phyloP scores from a whole-genome alignment of 2,329 filamentous ascomycete species.

The Neopestalotiopsis clavispora region DNA sequence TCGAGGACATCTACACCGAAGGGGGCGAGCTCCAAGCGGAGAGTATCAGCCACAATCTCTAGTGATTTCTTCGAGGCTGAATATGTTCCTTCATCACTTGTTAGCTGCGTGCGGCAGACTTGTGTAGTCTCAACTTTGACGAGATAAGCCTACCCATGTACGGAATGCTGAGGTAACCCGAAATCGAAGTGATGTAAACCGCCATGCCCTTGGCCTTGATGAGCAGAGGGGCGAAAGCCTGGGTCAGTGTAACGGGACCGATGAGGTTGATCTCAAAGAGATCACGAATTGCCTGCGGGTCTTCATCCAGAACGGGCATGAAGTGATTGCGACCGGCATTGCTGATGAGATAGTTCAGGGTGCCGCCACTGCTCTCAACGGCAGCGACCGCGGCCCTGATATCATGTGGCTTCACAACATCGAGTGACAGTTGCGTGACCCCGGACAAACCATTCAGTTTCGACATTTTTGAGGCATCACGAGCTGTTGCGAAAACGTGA shows the following conservation, averaged over 20 bases:
- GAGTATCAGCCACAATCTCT: constrained; percentile 31
- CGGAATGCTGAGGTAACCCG: constrained; percentile 18
- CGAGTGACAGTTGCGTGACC: constrained; percentile 32
- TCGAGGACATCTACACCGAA: constrained; percentile 33
- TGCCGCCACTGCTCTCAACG: constrained; percentile 3
- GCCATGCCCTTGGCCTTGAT: constrained; percentile 20
- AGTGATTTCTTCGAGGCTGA: constrained; percentile 33
- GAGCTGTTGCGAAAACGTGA: constrained; percentile 28
- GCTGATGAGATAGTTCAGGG: constrained; percentile 31
- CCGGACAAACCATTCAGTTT: constrained; percentile 22
- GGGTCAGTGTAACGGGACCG: constrained; percentile 18
- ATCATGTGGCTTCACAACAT: constrained; percentile 33
- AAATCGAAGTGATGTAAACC: constrained; percentile 20
- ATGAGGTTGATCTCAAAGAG: constrained; percentile 25
- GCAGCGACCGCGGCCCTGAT: constrained; percentile 27
- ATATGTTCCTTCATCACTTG: constrained; percentile 18
- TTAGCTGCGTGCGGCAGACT: background rate
- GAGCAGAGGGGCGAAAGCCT: constrained; percentile 18
- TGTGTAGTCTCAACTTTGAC: background rate
- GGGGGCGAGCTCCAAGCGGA: constrained; percentile 32
- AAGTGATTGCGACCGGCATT: constrained; percentile 28
- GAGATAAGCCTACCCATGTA: constrained; percentile 15
- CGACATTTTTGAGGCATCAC: constrained; percentile 28
- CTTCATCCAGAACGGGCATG: constrained; percentile 22
- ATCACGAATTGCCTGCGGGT: constrained; percentile 18